Evolutionary conservation across 257 asterid genomes (phyloP).

Genomic region (Scutellaria galericulata): DNA sequence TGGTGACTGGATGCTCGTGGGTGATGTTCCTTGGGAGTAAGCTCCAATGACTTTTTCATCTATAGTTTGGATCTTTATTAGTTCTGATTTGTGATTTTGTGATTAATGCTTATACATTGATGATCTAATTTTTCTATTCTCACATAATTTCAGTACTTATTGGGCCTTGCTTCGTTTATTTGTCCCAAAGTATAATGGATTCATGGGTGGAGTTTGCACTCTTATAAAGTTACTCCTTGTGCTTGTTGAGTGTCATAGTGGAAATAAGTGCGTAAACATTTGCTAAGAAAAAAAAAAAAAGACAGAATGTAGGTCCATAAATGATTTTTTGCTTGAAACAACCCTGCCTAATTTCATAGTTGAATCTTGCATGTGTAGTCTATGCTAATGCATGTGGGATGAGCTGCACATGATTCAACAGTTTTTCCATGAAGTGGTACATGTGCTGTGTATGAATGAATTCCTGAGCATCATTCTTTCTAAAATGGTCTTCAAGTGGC

Average conservation of each 20-base stretch:
- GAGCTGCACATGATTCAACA: constrained; percentile 13
- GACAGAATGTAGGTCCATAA: not conserved
- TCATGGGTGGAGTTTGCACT: constrained; percentile 12
- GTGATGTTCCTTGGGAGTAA: constrained; percentile 89
- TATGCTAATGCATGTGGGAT: not conserved
- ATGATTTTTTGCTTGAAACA: not conserved
- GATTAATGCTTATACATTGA: not conserved
- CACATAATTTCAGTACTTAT: constrained; percentile 2
- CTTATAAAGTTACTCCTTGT: not conserved
- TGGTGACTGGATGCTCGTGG: constrained; percentile 85
- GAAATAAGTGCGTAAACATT: not conserved
- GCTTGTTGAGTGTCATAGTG: not conserved
- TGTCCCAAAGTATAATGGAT: not conserved
- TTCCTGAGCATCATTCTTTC: not conserved
- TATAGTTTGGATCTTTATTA: not conserved
- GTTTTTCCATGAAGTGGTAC: constrained; percentile 4
- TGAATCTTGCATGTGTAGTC: not conserved
- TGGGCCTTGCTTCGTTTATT: not conserved
- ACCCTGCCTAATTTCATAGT: not conserved
- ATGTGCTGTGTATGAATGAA: not conserved
- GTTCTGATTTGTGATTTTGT: not conserved
- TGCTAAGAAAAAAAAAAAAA: not conserved
- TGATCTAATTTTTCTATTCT: constrained; percentile 1
- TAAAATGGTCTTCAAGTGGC: constrained; percentile 4
- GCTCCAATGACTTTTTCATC: constrained; percentile 26